Conservation (phyloP, 345 rosid genomes). For the Hirschfeldia incana region DNA sequence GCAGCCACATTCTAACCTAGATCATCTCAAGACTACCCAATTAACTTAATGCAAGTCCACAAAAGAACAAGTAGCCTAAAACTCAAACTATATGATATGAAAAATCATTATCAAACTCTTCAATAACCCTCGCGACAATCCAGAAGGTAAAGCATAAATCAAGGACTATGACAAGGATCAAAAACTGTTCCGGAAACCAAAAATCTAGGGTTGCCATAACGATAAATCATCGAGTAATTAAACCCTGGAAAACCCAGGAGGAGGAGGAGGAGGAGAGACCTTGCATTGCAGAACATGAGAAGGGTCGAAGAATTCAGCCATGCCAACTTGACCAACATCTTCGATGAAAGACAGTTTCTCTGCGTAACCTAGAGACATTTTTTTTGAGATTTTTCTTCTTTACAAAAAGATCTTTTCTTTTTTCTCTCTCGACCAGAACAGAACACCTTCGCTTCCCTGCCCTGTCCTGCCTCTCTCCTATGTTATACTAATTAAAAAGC, state of each 20-base stretch:
- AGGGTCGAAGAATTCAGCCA: conserved; percentile 87
- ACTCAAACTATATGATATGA: neutral
- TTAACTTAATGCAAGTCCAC: conserved; percentile 28
- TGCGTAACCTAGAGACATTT: conserved; percentile 97
- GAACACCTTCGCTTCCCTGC: neutral
- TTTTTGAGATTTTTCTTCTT: conserved; percentile 10
- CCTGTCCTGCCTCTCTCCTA: neutral
- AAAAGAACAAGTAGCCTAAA: neutral
- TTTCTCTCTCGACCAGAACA: conserved; percentile 26
- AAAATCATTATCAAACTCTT: conserved; percentile 1
- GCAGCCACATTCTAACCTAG: neutral
- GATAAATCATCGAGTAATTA: conserved; percentile 22
- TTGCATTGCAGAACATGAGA: conserved; percentile 72
- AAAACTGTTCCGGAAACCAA: neutral
- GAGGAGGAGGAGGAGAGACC: conserved; percentile 37
- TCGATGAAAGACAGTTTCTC: conserved; percentile 98
- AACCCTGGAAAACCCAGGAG: conserved; percentile 21
- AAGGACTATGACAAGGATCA: neutral
- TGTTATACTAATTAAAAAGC: conserved; percentile 11
- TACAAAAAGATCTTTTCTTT: neutral
- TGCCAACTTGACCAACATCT: conserved; percentile 97
- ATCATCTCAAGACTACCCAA: conserved; percentile 5
- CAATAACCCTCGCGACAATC: neutral
- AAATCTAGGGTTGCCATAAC: neutral
- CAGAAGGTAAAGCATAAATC: neutral